Conservation (phyloP, 768 basidiomycete genomes). For the Thelephora ganbajun region DNA sequence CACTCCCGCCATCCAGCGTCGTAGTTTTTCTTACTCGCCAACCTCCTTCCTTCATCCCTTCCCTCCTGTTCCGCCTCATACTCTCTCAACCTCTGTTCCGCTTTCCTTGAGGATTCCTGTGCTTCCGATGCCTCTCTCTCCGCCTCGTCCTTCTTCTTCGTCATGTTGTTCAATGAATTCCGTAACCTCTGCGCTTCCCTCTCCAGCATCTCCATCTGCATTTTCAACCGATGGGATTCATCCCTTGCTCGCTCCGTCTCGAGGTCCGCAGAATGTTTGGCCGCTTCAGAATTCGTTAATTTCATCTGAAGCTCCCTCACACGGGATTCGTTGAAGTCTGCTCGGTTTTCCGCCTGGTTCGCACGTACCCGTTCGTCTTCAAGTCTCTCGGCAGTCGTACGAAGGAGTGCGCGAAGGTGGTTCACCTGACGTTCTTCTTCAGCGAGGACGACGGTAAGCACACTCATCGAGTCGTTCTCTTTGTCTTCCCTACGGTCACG, state of each 20-base stretch:
- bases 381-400: conserved; percentile 36
- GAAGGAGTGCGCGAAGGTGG: conserved; percentile 38
- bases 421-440: conserved; percentile 45
- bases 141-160: conserved; percentile 25
- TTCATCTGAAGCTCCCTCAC: conserved; percentile 27
- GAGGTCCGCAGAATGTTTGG: conserved; percentile 24
- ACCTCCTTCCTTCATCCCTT: conserved; percentile 26
- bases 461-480: conserved; percentile 12
- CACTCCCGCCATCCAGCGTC: conserved; percentile 23
- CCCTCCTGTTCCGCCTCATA: conserved; percentile 30
- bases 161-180: conserved; percentile 17
- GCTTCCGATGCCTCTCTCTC: conserved; percentile 29
- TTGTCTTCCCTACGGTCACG: conserved; percentile 4
- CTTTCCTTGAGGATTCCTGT: conserved; percentile 28
- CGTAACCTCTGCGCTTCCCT: conserved; percentile 22
- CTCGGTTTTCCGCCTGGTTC: conserved; percentile 35
- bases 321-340: conserved; percentile 35
- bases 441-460: conserved; percentile 27
- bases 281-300: conserved; percentile 26
- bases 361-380: conserved; percentile 42
- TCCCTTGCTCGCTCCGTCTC: conserved; percentile 25
- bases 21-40: conserved; percentile 30
- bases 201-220: conserved; percentile 33
- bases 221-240: conserved; percentile 31
- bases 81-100: conserved; percentile 28